Percentiles rank a stretch among this genome's conserved stretches.
These are phyloP conservation scores for Candida stauntonica DNA, from an alignment of 805 yeast genomes.

Conservation along the genomic window DNA sequence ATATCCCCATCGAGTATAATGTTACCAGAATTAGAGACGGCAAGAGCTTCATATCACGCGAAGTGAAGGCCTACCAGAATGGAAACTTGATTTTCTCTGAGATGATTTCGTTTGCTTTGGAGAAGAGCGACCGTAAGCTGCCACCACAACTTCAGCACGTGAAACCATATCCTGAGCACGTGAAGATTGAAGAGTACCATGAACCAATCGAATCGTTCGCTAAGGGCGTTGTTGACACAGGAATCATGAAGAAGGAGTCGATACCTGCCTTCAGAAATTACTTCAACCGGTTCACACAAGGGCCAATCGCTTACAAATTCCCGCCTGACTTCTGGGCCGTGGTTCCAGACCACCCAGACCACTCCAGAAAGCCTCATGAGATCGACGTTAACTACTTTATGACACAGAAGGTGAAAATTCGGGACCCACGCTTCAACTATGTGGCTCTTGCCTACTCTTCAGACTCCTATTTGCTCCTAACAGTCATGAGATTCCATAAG, in stretches of 20 bases:
- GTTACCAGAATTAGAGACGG: slow-evolving; percentile 52
- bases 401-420: slow-evolving; percentile 15
- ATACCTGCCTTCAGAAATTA: slow-evolving; percentile 6
- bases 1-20: slow-evolving; percentile 43
- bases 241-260: slow-evolving; percentile 9
- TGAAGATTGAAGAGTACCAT: slow-evolving; percentile 13
- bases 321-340: slow-evolving; percentile 32
- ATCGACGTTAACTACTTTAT: slow-evolving; percentile 16
- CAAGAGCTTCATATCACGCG: slow-evolving; percentile 46
- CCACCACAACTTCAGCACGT: slow-evolving; percentile 16
- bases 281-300: slow-evolving; percentile 32
- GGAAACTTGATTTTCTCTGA: slow-evolving; percentile 49
- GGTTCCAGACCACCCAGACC: slow-evolving; percentile 17
- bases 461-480: slow-evolving; percentile 50
- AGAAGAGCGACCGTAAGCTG: slow-evolving; percentile 5
- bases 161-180: slow-evolving; percentile 16
- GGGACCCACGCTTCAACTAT: slow-evolving; percentile 39
- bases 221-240: slow-evolving; percentile 14
- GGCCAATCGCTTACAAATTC: slow-evolving; percentile 32
- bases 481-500: slow-evolving; percentile 48
- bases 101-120: slow-evolving; percentile 32
- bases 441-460: slow-evolving; percentile 57
- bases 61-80: slow-evolving; percentile 52
- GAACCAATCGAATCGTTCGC: slow-evolving; percentile 14
- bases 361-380: slow-evolving; percentile 18